Percentiles rank a stretch among this genome's conserved stretches.
phyloP scores from a whole-genome alignment of 768 basidiomycete genomes.

The Inosperma sp. region DNA sequence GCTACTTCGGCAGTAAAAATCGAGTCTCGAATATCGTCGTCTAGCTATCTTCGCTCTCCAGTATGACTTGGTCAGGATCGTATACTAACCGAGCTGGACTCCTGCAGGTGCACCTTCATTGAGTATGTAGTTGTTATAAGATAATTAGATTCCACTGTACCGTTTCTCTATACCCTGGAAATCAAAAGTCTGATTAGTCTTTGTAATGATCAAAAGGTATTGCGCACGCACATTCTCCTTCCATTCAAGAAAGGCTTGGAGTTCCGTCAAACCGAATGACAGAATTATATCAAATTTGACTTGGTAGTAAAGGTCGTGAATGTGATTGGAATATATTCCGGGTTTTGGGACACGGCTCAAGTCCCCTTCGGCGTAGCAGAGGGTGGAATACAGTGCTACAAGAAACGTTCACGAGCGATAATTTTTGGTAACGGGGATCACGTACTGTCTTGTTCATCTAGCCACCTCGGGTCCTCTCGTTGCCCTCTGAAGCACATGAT shows the following conservation, averaged over 20 bases:
- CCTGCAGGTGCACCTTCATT: slow-evolving; percentile 4
- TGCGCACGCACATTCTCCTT: slow-evolving; percentile 33
- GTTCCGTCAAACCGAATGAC: slow-evolving; percentile 41
- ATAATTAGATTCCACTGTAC: too few relatives aligned
- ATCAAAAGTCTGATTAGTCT: neutral
- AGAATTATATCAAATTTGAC: slow-evolving; percentile 37
- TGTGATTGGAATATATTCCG: slow-evolving; percentile 1
- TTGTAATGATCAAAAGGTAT: neutral
- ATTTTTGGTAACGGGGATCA: neutral
- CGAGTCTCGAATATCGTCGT: too few relatives aligned
- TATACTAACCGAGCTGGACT: slow-evolving; percentile 18
- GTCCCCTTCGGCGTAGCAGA: slow-evolving; percentile 22
- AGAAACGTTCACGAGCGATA: too few relatives aligned
- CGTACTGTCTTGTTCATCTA: slow-evolving; percentile 21
- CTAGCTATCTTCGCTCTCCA: too few relatives aligned
- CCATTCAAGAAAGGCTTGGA: slow-evolving; percentile 46
- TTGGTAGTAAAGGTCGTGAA: slow-evolving; percentile 20
- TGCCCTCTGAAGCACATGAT: slow-evolving; percentile 23
- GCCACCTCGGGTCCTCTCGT: slow-evolving; percentile 16
- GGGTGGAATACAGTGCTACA: slow-evolving; percentile 16
- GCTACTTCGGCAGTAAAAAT: too few relatives aligned
- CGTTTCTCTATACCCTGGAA: slow-evolving; percentile 19
- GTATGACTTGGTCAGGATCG: slow-evolving; percentile 13
- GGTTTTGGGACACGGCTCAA: slow-evolving; percentile 10
- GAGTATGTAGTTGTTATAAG: too few relatives aligned